Base-by-base conservation (phyloP, 129 eudicot genomes). In the Mikania micrantha region DNA sequence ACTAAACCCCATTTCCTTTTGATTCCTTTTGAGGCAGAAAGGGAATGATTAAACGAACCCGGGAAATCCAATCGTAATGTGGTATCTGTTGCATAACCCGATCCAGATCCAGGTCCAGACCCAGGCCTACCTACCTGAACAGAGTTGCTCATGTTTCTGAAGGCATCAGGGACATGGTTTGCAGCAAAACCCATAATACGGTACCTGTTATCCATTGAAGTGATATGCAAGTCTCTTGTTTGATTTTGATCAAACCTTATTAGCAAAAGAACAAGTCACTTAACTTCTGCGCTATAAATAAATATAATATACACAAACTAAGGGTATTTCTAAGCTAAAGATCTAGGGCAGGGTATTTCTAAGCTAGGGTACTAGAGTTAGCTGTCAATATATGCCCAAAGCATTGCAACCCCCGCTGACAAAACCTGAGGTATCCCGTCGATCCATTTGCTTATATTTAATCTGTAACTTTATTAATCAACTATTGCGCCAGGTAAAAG, bases 341-440 rank as follows among this genome's bases (percentile, higher is more conserved):
- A 77, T 22, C 77, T 65, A 71, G 60, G 62, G 63, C 36, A 64
- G 45, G 60, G 44, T 71, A 40, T 63, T 21, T 66, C 47, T 70
- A 58, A 41, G 72, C 72, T 58, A 75, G 6, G 20, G 45, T 42
- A 79, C 84, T 79, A 86, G 38, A 78, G 90, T 87, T 68, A 94
- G 84, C 84, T 74, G 85, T 69, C 82, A 54, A 78, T 52, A 54
- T 22, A 74, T 34, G 32, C 42, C 49, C 74, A 75, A 85, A 6
- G 70, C 76, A 78, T 70, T 74, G 69, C 85, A 79, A 79, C 92
- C 81, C 66, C 99, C 99, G 35, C 99, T 94, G 44, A 94, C 99
- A 80, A 94, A 94, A 70, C 99, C 99, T 9, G 99, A 94, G 40
- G 99, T 94, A 77, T 94, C 99, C 66, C 91, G 75, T 13, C 99